Conservation (phyloP, 1,284 basidiomycete genomes). For the Leccinum pseudoinsigne region DNA sequence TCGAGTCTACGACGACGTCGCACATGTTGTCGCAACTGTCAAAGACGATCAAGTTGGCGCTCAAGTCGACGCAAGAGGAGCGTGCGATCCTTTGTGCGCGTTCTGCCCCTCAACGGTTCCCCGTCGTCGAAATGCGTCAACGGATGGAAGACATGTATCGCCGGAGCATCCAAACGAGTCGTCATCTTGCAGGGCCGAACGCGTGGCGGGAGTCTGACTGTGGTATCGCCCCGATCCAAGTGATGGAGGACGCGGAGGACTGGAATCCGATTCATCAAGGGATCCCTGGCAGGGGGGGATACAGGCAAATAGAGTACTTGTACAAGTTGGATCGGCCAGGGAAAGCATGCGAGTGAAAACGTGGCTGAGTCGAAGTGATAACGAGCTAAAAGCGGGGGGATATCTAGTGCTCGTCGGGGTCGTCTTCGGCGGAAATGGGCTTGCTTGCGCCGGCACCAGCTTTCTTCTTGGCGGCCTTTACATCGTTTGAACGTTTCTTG, state of each 20-base stretch:
- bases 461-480: no score
- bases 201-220: conserved; percentile 80
- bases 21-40: conserved; percentile 95
- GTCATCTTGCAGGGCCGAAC: conserved; percentile 63
- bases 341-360: no score
- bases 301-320: no score
- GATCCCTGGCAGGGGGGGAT: conserved; percentile 40
- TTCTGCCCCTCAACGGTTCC: conserved; percentile 93
- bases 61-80: conserved; percentile 88
- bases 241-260: conserved; percentile 50
- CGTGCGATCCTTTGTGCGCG: conserved; percentile 89
- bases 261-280: conserved; percentile 55
- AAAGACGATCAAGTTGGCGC: conserved; percentile 91
- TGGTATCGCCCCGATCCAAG: conserved; percentile 47
- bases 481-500: no score
- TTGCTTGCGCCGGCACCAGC: no score
- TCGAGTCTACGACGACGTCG: conserved; percentile 86
- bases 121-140: conserved; percentile 95
- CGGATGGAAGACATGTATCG: conserved; percentile 92
- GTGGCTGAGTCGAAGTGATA: no score
- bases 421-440: no score
- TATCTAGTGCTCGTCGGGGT: no score
- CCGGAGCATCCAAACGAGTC: conserved; percentile 76
- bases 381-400: no score
- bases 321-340: no score